Evolutionary conservation across 371 early-diverging fungal genomes (phyloP), one percentile per base, ranked within the genome.

Genomic region (Mucor lusitanicus): DNA sequence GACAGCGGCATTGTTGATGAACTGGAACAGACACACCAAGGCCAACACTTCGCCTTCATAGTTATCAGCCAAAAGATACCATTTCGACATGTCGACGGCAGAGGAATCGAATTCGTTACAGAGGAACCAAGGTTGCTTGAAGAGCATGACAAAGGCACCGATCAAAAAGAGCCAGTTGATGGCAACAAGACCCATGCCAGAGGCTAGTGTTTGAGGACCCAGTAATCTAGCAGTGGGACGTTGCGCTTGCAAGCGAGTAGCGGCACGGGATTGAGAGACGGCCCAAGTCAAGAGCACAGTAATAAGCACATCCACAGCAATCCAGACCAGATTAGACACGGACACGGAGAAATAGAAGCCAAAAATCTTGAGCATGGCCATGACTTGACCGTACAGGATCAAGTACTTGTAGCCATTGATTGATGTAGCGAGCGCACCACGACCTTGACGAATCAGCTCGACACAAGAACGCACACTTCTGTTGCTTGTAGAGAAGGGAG

Each of bases 1-100:
- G 11, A 85, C 79, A 39, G 87, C 85, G 13, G 88, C 90, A 48
- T 88, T 86, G 67, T 82, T 85, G 64, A 88, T 78, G 65, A 88
- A 86, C 65, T 87, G 87, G 71, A 84, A 88, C n/a, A 89, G 72
- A 64, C 83, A 85, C 13, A 86, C 77, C 23, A 87, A 69, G 3
- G 88, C 71, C 33, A 91, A 62, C 3, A 78, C 72, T 23, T 80
- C 80, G 6, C 84, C 85, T 76, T 92, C 93, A 72, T 78, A 92
- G 68, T 91, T 92, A 68, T 93, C 93, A n/a, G 88, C 91, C 27
- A 91, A 73, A 39, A 91, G 75, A 87, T 90, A 91, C 93, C 92
- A 93, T 59, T 88, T 85, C 23, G 86, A 76, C 19, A 87, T 71
- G 69, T 93, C 91, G 19, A 81, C 85, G 12, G 81, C 79, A 25